Evolutionary conservation across 352 stramenopile genomes (phyloP), one percentile per base, ranked within the genome.

Genomic region (Pythium aristosporum): DNA sequence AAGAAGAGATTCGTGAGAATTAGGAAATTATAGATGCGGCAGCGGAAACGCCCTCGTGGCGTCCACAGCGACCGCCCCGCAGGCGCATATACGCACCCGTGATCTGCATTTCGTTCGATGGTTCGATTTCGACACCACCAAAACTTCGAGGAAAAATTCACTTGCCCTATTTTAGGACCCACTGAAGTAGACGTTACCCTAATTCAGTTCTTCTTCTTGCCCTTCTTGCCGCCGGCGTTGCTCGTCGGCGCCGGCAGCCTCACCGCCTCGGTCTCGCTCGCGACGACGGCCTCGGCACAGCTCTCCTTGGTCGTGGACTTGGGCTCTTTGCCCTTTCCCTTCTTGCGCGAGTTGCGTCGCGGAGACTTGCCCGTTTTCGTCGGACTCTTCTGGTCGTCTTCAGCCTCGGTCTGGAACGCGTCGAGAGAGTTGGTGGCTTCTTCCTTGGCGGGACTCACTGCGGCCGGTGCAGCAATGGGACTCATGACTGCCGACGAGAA

Each of bases 401-500:
- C 50, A n/a, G 23, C 30, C 44, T 50, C 44, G 1, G 12, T 18
- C 2, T 23, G 18, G 21, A 50, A 50, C 21, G 10, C 18, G 21
- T 28, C 44, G 18, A 20, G 18, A 28, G 11, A 21, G 25, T 30
- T 30, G 10, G 44, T 21, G 18, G 44, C 18, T 28, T 50, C 44
- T 20, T 28, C 18, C 2, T 2, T 21, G 21, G 9, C 11, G 9
- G 44, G 39, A 36, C 37, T 60, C 21, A 11, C 12, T 25, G 28
- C 41, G 1, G 54, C n/a, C 41, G 32, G 25, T 13, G 52, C 34
- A 3, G 57, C 57, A 6, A 59, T n/a, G 11, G 64, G 57, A 44
- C 64, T 71, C 57, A 67, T 66, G 20, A 66, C 43, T 2, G 64
- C 57, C 23, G 64, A 67, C 30, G 64, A 71, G 43, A 57, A 66